These are phyloP conservation scores for Silene uniflora DNA, from an alignment of 148 eudicot species.

Conservation along the genomic window DNA sequence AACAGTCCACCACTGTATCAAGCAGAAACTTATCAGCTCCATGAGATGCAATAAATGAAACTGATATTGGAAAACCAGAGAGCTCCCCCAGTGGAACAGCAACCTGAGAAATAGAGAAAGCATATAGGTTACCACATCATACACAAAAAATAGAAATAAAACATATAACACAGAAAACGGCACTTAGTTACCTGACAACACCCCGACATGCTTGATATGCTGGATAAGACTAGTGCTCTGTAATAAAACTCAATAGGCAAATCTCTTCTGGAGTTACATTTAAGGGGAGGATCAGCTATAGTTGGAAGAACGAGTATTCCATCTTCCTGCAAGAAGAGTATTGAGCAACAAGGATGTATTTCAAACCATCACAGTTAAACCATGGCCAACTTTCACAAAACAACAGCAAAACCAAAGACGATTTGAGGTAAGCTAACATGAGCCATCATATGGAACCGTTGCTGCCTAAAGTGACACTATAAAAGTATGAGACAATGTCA, in stretches of 20 bases:
- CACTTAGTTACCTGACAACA: constrained; percentile 69
- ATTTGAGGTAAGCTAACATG: too few relatives aligned
- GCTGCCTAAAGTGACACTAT: too few relatives aligned
- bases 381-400: neutral
- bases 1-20: constrained; percentile 74
- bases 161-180: neutral
- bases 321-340: constrained; percentile 47
- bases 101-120: constrained; percentile 38
- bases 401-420: neutral
- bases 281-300: constrained; percentile 62
- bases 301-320: constrained; percentile 82
- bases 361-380: too few relatives aligned
- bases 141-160: neutral
- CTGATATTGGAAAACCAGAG: constrained; percentile 56
- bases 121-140: neutral
- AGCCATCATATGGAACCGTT: too few relatives aligned
- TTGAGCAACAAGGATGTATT: neutral
- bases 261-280: constrained; percentile 45
- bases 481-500: too few relatives aligned
- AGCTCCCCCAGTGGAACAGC: constrained; percentile 69
- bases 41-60: constrained; percentile 74
- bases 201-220: constrained; percentile 88
- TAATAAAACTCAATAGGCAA: constrained; percentile 53
- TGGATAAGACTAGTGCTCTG: constrained; percentile 53
- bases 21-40: constrained; percentile 84